Percentiles rank a stretch among this genome's conserved stretches.
Conservation (phyloP, 495 filamentous ascomycete species). For the Aspergillus sclerotiicarbonarius region DNA sequence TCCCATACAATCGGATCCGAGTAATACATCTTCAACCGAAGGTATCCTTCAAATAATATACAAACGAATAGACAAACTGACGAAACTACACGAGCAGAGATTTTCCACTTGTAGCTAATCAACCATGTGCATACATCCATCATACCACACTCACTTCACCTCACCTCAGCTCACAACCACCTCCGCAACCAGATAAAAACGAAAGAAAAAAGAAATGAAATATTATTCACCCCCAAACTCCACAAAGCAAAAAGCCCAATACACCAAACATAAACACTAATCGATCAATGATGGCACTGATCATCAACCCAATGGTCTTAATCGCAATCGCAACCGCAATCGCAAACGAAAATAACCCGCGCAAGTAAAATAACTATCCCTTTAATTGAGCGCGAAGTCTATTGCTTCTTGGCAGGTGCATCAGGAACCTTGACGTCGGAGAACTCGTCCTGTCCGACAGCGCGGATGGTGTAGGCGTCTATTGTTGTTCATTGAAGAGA, state of each 20-base stretch:
- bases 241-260: not conserved
- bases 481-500: not conserved
- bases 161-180: not conserved
- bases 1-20: too few species aligned
- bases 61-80: not conserved
- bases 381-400: not conserved
- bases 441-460: conserved; percentile 96
- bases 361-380: too few species aligned
- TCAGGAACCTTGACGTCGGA: conserved; percentile 88
- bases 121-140: not conserved
- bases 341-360: too few species aligned
- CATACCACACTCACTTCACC: not conserved
- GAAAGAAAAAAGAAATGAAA: not conserved
- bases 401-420: conserved; percentile 48
- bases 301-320: too few species aligned
- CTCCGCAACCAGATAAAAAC: not conserved
- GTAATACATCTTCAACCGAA: not conserved
- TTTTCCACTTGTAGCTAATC: not conserved
- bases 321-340: too few species aligned
- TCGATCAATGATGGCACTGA: too few species aligned
- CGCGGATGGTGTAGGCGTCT: conserved; percentile 88
- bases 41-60: not conserved
- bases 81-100: not conserved
- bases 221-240: not conserved
- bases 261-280: not conserved